These are phyloP conservation scores for Penicillium flavigenum DNA, from an alignment of 495 filamentous ascomycete species.

Conservation along the genomic window DNA sequence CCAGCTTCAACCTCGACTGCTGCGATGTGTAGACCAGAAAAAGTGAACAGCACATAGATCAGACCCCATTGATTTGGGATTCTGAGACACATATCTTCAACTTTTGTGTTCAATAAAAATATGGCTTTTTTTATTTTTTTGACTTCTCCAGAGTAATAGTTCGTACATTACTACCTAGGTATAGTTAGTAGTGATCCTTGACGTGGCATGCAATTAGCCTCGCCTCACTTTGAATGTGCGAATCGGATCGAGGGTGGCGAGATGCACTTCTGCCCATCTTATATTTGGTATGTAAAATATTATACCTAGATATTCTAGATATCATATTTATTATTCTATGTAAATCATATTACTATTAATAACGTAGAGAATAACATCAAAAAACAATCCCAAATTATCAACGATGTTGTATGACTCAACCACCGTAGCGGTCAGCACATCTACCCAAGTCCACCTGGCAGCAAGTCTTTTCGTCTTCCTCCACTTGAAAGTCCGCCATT, in stretches of 20 bases:
- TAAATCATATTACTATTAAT: not conserved
- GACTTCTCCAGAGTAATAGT: too few relatives aligned
- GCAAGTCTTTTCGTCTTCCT: not conserved
- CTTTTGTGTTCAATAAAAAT: conserved; percentile 24
- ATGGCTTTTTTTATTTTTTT: conserved; percentile 14
- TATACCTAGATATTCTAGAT: not conserved
- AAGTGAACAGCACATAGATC: conserved; percentile 33
- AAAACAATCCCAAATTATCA: not conserved
- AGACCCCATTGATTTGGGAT: conserved; percentile 16
- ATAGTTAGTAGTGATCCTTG: not conserved
- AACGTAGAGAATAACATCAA: not conserved
- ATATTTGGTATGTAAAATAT: too few relatives aligned
- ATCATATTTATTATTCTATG: not conserved
- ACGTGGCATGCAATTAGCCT: conserved; percentile 12
- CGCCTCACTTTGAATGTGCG: conserved; percentile 14
- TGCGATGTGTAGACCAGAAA: conserved; percentile 30
- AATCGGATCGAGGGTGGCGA: conserved; percentile 3
- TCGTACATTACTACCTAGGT: too few relatives aligned
- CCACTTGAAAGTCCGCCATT: conserved; percentile 3
- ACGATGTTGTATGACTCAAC: conserved; percentile 1
- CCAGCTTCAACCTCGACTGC: conserved; percentile 21
- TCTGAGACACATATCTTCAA: conserved; percentile 25
- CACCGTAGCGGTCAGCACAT: conserved; percentile 21
- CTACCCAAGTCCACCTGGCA: conserved; percentile 1
- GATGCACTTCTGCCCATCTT: conserved; percentile 13